Conservation (phyloP, 352 stramenopile species). For the Phytophthora sp. region DNA sequence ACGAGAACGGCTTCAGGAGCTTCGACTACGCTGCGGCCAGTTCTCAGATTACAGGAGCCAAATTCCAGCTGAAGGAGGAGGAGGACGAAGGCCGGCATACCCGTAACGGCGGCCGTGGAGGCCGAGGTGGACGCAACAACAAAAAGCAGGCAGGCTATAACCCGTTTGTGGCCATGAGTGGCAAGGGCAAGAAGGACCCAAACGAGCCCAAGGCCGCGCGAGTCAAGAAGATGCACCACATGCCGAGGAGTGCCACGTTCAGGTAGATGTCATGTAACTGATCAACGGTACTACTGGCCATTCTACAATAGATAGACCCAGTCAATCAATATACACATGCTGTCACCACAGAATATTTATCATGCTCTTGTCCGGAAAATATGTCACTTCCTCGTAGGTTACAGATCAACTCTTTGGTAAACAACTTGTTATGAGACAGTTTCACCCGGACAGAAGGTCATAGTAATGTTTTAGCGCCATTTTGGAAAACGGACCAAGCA, state of each 20-base stretch:
- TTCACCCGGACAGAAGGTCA: not conserved
- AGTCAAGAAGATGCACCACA: constrained; percentile 86
- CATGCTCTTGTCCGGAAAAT: not conserved
- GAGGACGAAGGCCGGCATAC: constrained; percentile 21
- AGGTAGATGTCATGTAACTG: constrained; percentile 46
- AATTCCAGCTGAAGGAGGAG: constrained; percentile 58
- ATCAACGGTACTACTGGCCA: constrained; percentile 3
- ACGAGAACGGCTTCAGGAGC: constrained; percentile 33
- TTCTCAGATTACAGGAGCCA: constrained; percentile 45
- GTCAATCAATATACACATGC: constrained; percentile 18
- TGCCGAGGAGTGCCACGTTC: constrained; percentile 85
- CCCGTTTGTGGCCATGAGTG: constrained; percentile 70
- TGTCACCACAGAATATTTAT: not conserved
- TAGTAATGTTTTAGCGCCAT: constrained; percentile 24
- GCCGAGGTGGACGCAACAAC: constrained; percentile 32
- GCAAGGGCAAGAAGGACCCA: constrained; percentile 35
- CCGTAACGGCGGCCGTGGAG: constrained; percentile 16
- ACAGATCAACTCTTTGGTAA: too few relatives aligned
- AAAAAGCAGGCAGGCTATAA: constrained; percentile 73
- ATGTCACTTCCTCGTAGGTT: too few relatives aligned
- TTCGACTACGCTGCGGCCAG: constrained; percentile 71
- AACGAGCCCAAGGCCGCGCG: constrained; percentile 42
- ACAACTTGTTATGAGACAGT: constrained; percentile 4
- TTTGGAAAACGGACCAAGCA: constrained; percentile 28
- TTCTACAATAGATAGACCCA: constrained; percentile 16